Percentiles rank a stretch among this genome's conserved stretches.
These are phyloP conservation scores for Imleria badia DNA, from an alignment of 768 basidiomycete species.

Conservation along the genomic window DNA sequence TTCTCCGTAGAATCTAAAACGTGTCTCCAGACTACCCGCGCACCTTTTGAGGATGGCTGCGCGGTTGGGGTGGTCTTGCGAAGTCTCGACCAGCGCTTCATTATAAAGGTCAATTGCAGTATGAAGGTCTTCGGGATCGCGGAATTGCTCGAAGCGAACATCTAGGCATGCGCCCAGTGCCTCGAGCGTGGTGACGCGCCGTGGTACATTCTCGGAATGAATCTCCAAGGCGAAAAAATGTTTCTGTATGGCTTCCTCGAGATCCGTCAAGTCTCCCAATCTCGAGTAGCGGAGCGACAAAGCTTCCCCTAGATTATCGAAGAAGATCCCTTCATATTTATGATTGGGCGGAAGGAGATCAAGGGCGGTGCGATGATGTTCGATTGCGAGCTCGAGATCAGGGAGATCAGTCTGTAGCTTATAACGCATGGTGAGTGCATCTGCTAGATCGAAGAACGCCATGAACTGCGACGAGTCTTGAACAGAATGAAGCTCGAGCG, in stretches of 20 bases:
- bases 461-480: constrained; percentile 14
- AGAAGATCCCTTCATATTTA: constrained; percentile 11
- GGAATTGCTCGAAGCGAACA: constrained; percentile 24
- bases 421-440: constrained; percentile 29
- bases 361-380: constrained; percentile 24
- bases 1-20: constrained; percentile 17
- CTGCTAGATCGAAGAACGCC: constrained; percentile 27
- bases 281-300: constrained; percentile 26
- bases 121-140: constrained; percentile 25
- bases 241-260: constrained; percentile 30
- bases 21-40: constrained; percentile 16
- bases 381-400: constrained; percentile 31
- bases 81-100: constrained; percentile 24
- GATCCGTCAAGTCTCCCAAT: constrained; percentile 12
- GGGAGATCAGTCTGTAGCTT: constrained; percentile 12
- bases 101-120: constrained; percentile 25
- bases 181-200: constrained; percentile 19
- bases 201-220: constrained; percentile 10
- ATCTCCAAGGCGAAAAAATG: constrained; percentile 22
- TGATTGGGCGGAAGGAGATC: constrained; percentile 15
- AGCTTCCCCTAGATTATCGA: constrained; percentile 25
- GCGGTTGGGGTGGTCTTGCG: constrained; percentile 17
- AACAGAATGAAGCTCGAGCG: constrained; percentile 17
- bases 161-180: constrained; percentile 24
- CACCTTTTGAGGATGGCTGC: constrained; percentile 13